Base-by-base conservation (phyloP, 2,329 filamentous ascomycete species). In the Fusarium liriodendri region DNA sequence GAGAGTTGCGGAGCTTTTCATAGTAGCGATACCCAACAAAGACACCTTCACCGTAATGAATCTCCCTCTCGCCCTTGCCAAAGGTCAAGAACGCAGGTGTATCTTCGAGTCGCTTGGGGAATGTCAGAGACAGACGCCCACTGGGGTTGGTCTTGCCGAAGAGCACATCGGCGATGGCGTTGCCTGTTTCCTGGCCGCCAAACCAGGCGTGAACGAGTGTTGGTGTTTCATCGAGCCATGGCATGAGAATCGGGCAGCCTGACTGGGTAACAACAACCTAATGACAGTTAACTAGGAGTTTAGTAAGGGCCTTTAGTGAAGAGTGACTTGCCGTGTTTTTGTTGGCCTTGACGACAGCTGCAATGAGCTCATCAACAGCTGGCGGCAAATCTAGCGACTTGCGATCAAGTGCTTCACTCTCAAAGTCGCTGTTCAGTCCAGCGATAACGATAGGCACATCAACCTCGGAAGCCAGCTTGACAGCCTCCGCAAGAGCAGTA, bases 151-250 rank as follows among this genome's bases (percentile, higher is more conserved):
- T 85, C 58, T 88, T 85, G 35, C 91, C 92, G 72, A 92, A 90
- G 6, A 94, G 83, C 1, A 93, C 87, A 72, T 93, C 91, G 4
- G 90, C 91, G 61, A 94, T 89, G 1, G 90, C 91, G 72, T 93
- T 92, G 1, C 92, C 92, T 5, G 90, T 89, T 80, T 94, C 92
- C 75, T 94, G 91, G 14, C 92, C 92, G 70, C 91, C 90, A 74
- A 93, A 94, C 92, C 91, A 94, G 5, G 90, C 90, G 73, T 93
- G 89, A 0, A 92, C 73, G 3, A 92, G 27, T 1, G 59, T 57
- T 4, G 47, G 27, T 3, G 25, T 37, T 1, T 57, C 8, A 14
- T 50, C 20, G 7, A 33, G 14, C 64, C 64, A 67, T 0, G 64
- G 64, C 50, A 58, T 63, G 27, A 55, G 52, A n/a, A 55, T 55